Conservation (phyloP, 2,329 filamentous ascomycete species). For the Colletotrichum abscissum region DNA sequence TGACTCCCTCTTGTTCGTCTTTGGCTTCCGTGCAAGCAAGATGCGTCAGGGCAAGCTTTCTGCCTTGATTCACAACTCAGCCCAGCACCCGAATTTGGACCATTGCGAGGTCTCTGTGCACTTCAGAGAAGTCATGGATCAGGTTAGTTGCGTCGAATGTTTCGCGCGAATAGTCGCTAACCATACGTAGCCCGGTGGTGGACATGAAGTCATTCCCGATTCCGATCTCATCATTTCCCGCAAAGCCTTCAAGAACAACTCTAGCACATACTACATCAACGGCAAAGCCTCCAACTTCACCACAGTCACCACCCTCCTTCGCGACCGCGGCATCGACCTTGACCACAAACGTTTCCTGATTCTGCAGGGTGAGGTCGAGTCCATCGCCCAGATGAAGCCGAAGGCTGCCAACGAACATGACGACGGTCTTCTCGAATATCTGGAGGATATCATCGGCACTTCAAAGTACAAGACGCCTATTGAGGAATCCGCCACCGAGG, state of each 20-base stretch:
- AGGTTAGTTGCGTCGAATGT: constrained; percentile 56
- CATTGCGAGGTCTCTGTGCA: constrained; percentile 96
- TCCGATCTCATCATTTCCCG: constrained; percentile 90
- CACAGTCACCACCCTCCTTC: constrained; percentile 86
- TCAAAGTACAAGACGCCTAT: constrained; percentile 98
- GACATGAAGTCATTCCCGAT: constrained; percentile 81
- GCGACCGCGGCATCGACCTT: constrained; percentile 89
- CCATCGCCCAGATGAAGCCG: constrained; percentile 98
- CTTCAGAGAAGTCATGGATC: constrained; percentile 94
- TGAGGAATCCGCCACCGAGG: constrained; percentile 90
- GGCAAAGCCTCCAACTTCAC: constrained; percentile 91
- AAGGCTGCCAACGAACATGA: constrained; percentile 96
- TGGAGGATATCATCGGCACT: constrained; percentile 98
- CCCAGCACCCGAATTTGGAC: constrained; percentile 84
- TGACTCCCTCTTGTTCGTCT: constrained; percentile 97
- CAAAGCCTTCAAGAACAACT: constrained; percentile 96
- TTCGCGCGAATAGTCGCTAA: constrained; percentile 40
- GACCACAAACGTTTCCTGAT: constrained; percentile 99
- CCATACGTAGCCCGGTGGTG: constrained; percentile 67
- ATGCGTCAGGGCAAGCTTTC: constrained; percentile 99
- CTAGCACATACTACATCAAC: constrained; percentile 98
- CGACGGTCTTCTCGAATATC: constrained; percentile 93
- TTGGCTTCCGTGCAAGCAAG: constrained; percentile 98
- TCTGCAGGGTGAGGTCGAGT: constrained; percentile 96
- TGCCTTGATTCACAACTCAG: constrained; percentile 96